phyloP scores from a whole-genome alignment of 768 basidiomycete species.

The Lentinus tigrinus region DNA sequence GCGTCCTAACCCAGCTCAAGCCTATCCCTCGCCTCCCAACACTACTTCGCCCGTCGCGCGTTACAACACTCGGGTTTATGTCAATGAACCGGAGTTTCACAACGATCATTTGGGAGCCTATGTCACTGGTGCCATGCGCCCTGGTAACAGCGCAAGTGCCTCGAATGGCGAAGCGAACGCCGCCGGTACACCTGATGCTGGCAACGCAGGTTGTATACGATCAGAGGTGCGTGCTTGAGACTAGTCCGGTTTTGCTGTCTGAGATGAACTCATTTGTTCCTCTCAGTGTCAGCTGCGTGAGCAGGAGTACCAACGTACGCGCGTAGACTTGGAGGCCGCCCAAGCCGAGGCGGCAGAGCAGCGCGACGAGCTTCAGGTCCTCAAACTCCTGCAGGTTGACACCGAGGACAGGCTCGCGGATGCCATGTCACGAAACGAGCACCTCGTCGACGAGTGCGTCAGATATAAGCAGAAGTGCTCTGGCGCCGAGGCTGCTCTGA shows the following conservation, averaged over 20 bases:
- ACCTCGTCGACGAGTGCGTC: background rate
- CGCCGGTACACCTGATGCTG: too few relatives aligned
- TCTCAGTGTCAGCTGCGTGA: background rate
- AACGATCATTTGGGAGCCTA: too few relatives aligned
- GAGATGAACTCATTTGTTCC: too few relatives aligned
- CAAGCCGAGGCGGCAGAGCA: background rate
- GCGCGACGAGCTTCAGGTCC: background rate
- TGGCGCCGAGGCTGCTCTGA: slow-evolving; percentile 1
- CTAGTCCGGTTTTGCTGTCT: too few relatives aligned
- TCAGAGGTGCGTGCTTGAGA: background rate
- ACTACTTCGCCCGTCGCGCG: background rate
- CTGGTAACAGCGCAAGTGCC: too few relatives aligned
- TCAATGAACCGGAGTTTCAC: background rate
- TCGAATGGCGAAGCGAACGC: too few relatives aligned
- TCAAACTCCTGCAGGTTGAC: background rate
- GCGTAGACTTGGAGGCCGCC: background rate
- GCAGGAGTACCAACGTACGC: background rate
- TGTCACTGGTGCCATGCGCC: too few relatives aligned
- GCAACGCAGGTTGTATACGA: too few relatives aligned
- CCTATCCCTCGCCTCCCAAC: slow-evolving; percentile 5
- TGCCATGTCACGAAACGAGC: background rate
- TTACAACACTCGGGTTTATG: background rate
- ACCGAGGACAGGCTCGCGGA: background rate
- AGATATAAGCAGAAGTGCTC: slow-evolving; percentile 1
- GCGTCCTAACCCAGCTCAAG: background rate